Percentiles rank a stretch among this genome's conserved stretches.
These are phyloP conservation scores for Paecilomyces formosus DNA, from an alignment of 2,329 filamentous ascomycete genomes.

Conservation along the genomic window DNA sequence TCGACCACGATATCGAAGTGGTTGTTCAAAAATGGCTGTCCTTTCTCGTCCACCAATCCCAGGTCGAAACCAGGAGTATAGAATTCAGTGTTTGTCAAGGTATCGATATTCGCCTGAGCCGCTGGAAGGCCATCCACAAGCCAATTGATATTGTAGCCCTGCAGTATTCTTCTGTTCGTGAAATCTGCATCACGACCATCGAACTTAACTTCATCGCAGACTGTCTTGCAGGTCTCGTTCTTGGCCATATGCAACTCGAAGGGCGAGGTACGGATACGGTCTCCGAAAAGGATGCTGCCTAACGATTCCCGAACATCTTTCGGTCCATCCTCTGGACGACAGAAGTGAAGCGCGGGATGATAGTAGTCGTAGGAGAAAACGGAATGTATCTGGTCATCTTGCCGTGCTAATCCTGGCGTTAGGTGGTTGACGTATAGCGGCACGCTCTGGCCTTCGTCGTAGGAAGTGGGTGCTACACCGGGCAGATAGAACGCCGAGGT, in stretches of 20 bases:
- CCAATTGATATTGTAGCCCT: constrained; percentile 92
- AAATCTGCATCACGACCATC: constrained; percentile 63
- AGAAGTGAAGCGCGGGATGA: constrained; percentile 79
- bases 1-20: constrained; percentile 93
- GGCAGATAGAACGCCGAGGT: constrained; percentile 84
- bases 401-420: constrained; percentile 69
- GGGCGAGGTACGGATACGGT: constrained; percentile 93
- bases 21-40: constrained; percentile 67
- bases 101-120: constrained; percentile 72
- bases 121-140: constrained; percentile 89
- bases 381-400: constrained; percentile 78
- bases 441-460: constrained; percentile 70
- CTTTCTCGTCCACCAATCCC: constrained; percentile 50
- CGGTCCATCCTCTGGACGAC: constrained; percentile 67
- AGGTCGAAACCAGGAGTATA: constrained; percentile 89
- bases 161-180: constrained; percentile 71
- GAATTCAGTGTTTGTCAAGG: constrained; percentile 67
- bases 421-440: constrained; percentile 90
- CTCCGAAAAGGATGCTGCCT: constrained; percentile 94
- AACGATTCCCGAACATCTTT: constrained; percentile 78
- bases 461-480: constrained; percentile 89
- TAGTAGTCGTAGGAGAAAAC: constrained; percentile 97
- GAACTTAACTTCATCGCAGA: constrained; percentile 64
- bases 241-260: constrained; percentile 80
- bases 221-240: constrained; percentile 78